These are phyloP conservation scores for Pelargonium fulgidum DNA, from an alignment of 441 rosid species.

Conservation along the genomic window DNA sequence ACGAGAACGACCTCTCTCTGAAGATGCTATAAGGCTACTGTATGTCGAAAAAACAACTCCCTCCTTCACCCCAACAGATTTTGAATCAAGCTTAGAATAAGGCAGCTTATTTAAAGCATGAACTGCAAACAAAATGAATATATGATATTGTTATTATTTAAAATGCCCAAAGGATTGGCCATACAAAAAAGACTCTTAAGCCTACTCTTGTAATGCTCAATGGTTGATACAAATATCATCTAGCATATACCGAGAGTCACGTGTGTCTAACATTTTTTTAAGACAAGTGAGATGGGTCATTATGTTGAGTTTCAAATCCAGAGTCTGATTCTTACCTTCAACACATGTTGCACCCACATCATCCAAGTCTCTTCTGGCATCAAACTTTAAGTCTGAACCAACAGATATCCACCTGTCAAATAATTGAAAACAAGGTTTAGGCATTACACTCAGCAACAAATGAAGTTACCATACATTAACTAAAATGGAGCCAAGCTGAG, in stretches of 20 bases:
- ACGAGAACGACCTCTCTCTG: slow-evolving; percentile 99
- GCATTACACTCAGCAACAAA: slow-evolving; percentile 15
- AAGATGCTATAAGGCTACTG: slow-evolving; percentile 96
- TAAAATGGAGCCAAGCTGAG: slow-evolving; percentile 2
- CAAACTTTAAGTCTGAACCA: slow-evolving; percentile 95
- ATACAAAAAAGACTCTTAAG: too few relatives aligned
- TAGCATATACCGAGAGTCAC: not conserved
- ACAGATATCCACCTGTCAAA: slow-evolving; percentile 92
- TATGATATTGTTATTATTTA: slow-evolving; percentile 16
- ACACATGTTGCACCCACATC: slow-evolving; percentile 80
- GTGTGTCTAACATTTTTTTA: not conserved
- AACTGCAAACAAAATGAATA: slow-evolving; percentile 47
- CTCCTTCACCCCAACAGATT: slow-evolving; percentile 76
- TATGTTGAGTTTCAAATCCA: not conserved
- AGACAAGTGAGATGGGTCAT: not conserved
- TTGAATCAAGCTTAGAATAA: slow-evolving; percentile 95
- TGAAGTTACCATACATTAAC: slow-evolving; percentile 8
- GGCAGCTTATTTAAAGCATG: slow-evolving; percentile 96
- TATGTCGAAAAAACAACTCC: slow-evolving; percentile 95
- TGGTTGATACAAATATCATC: not conserved
- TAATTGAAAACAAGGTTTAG: slow-evolving; percentile 22
- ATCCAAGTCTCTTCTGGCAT: slow-evolving; percentile 97
- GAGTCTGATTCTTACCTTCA: slow-evolving; percentile 44
- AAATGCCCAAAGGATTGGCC: not conserved
- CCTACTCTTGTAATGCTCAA: too few relatives aligned